Evolutionary conservation across 2,329 filamentous ascomycete genomes (phyloP).

Genomic region (Pestalotiopsis fici): DNA sequence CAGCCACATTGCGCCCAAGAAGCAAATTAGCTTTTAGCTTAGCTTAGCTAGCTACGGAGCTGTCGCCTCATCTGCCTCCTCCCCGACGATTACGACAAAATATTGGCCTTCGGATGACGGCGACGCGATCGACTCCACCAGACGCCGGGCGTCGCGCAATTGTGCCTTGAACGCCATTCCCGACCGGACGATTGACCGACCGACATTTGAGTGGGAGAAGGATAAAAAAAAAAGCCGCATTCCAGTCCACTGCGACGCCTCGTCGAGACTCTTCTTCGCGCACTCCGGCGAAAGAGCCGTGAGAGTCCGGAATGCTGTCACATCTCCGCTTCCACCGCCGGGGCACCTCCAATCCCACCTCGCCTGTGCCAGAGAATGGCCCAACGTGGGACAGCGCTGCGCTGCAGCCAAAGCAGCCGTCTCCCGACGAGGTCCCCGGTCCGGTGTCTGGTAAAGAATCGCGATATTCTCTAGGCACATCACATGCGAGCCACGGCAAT

Average conservation of each 20-base stretch:
- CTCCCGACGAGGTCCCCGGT: slow-evolving; percentile 41
- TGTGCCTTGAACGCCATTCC: neutral
- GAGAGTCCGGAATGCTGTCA: slow-evolving; percentile 43
- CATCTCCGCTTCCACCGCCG: slow-evolving; percentile 61
- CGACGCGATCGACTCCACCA: slow-evolving; percentile 1
- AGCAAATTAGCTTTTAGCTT: too few relatives aligned
- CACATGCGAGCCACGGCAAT: slow-evolving; percentile 32
- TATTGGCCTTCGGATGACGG: slow-evolving; percentile 5
- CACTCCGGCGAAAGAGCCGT: neutral
- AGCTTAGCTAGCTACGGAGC: too few relatives aligned
- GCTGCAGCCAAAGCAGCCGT: slow-evolving; percentile 41
- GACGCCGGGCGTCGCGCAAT: slow-evolving; percentile 6
- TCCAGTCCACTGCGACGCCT: neutral
- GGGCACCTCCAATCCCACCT: slow-evolving; percentile 56
- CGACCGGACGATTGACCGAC: neutral
- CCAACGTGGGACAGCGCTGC: slow-evolving; percentile 37
- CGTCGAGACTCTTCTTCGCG: neutral
- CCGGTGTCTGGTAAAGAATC: slow-evolving; percentile 47
- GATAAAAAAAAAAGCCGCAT: neutral
- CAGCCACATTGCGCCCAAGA: too few relatives aligned
- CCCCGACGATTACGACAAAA: neutral
- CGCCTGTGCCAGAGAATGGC: slow-evolving; percentile 49
- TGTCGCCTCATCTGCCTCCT: neutral
- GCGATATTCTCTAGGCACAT: slow-evolving; percentile 24
- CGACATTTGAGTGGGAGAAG: neutral